Evolutionary conservation across 2,329 filamentous ascomycete genomes (phyloP).

Genomic region (Cercospora janseana): DNA sequence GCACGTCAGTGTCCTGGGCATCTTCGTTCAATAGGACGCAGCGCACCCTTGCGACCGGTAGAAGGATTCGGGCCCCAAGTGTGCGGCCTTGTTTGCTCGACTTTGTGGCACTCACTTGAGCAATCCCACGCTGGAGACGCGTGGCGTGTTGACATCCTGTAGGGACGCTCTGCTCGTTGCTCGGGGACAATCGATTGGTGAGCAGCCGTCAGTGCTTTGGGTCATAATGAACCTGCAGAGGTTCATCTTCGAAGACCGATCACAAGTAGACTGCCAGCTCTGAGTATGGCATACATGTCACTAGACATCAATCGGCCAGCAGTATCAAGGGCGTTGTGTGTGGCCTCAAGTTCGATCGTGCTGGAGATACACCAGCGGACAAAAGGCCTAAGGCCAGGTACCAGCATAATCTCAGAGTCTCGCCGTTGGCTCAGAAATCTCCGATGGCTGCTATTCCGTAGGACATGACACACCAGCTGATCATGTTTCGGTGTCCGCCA

Average conservation of each 20-base stretch:
- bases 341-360: too few species aligned
- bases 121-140: neutral
- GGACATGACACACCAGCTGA: neutral
- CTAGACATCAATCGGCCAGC: neutral
- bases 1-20: slow-evolving; percentile 13
- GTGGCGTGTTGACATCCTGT: neutral
- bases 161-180: too few species aligned
- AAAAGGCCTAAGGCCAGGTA: neutral
- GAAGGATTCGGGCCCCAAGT: neutral
- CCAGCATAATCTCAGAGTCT: slow-evolving; percentile 1
- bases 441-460: neutral
- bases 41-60: slow-evolving; percentile 7
- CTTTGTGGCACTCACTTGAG: slow-evolving; percentile 7
- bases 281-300: neutral
- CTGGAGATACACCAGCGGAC: neutral
- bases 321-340: neutral
- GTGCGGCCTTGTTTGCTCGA: slow-evolving; percentile 12
- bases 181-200: too few species aligned
- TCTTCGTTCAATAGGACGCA: slow-evolving; percentile 4
- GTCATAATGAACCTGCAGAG: too few species aligned
- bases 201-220: too few species aligned
- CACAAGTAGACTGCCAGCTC: too few species aligned
- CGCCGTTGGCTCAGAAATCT: slow-evolving; percentile 13
- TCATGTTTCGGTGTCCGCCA: neutral
- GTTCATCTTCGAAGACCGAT: too few species aligned